Conservation (phyloP, 1,284 basidiomycete species). For the Macrocystidia cucumis region DNA sequence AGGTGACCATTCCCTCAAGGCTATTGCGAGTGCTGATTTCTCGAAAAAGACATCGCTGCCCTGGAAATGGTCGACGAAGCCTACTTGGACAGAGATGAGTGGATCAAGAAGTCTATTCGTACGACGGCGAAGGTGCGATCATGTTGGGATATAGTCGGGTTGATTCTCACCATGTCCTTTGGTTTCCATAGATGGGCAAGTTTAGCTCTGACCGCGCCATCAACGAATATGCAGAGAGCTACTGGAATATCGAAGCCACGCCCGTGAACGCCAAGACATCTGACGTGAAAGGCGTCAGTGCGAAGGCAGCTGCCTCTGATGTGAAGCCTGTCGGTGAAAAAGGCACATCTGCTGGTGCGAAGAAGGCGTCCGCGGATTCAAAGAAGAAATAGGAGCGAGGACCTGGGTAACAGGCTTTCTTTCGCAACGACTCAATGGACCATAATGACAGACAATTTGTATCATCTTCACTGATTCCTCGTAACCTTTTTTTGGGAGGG, state of each 20-base stretch:
- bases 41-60: conserved; percentile 63
- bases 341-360: neutral
- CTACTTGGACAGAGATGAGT: conserved; percentile 73
- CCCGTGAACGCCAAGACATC: conserved; percentile 12
- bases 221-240: conserved; percentile 80
- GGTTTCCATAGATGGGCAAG: conserved; percentile 75
- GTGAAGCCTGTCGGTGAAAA: too few species aligned
- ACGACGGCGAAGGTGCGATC: conserved; percentile 64
- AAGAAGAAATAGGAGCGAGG: too few species aligned
- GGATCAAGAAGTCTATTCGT: conserved; percentile 87
- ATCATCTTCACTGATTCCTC: too few species aligned
- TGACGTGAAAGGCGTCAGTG: neutral
- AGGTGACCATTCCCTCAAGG: conserved; percentile 20
- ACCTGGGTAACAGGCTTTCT: too few species aligned
- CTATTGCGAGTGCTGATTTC: conserved; percentile 2
- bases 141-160: conserved; percentile 2
- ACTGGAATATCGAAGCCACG: conserved; percentile 60
- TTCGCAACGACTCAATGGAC: too few species aligned
- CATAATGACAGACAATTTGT: too few species aligned
- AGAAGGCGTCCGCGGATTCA: too few species aligned
- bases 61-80: conserved; percentile 82
- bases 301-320: too few species aligned
- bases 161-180: neutral
- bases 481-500: too few species aligned
- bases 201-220: conserved; percentile 91